These are phyloP conservation scores for Plasmodium adleri DNA, from an alignment of 169 alveolate genomes.

Conservation along the genomic window DNA sequence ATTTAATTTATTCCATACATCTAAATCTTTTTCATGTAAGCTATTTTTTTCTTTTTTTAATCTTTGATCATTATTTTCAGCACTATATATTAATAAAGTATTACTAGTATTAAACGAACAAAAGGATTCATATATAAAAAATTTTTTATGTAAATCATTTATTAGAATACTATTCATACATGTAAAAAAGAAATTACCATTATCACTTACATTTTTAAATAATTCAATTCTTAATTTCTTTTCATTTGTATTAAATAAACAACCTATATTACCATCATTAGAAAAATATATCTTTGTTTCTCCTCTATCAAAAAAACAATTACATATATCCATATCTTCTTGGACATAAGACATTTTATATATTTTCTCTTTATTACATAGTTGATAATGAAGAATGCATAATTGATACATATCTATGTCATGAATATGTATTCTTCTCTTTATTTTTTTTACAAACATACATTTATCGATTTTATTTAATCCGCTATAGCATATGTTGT, in stretches of 20 bases:
- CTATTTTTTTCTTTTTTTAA: slow-evolving; percentile 26
- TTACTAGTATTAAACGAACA: slow-evolving; percentile 62
- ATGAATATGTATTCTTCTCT: slow-evolving; percentile 17
- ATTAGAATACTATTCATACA: slow-evolving; percentile 42
- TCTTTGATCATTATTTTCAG: slow-evolving; percentile 48
- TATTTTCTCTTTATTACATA: slow-evolving; percentile 52
- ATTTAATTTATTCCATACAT: slow-evolving; percentile 45
- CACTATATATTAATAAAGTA: slow-evolving; percentile 64
- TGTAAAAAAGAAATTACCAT: slow-evolving; percentile 25
- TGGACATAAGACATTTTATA: slow-evolving; percentile 65
- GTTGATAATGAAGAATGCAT: slow-evolving; percentile 64
- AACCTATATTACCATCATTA: slow-evolving; percentile 61
- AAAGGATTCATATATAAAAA: slow-evolving; percentile 46
- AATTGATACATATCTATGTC: slow-evolving; percentile 37
- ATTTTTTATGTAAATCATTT: slow-evolving; percentile 41
- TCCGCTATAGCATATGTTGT: slow-evolving; percentile 64
- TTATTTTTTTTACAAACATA: slow-evolving; percentile 30
- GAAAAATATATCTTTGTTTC: slow-evolving; percentile 70
- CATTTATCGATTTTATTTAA: slow-evolving; percentile 54
- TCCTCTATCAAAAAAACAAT: slow-evolving; percentile 41
- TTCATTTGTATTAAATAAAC: slow-evolving; percentile 59
- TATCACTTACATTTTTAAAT: slow-evolving; percentile 46
- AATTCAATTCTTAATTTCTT: slow-evolving; percentile 45
- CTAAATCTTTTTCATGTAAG: slow-evolving; percentile 13
- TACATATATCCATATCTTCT: slow-evolving; percentile 49